Percentiles rank a stretch among this genome's conserved stretches.
Conservation (phyloP, 75 land plant species). For the Pinus taeda region DNA sequence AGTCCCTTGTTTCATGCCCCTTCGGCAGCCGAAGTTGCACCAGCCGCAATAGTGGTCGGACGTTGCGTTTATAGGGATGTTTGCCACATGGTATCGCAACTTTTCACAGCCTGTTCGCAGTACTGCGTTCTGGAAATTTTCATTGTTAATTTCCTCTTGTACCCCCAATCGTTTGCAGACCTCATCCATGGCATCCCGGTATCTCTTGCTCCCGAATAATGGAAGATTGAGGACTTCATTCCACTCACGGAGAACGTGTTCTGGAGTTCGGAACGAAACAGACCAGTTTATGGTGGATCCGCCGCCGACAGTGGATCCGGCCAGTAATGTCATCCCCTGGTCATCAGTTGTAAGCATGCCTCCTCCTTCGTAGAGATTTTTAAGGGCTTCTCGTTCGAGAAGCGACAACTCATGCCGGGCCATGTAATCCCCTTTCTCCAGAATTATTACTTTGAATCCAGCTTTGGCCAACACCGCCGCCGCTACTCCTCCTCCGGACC, state of each 20-base stretch:
- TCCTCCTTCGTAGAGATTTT: slow-evolving; percentile 49
- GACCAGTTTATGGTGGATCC: slow-evolving; percentile 41
- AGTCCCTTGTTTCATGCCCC: slow-evolving; percentile 73
- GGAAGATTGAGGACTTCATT: slow-evolving; percentile 6
- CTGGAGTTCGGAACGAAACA: slow-evolving; percentile 32
- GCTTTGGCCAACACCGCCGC: slow-evolving; percentile 70
- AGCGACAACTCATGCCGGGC: slow-evolving; percentile 12
- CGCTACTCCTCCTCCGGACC: slow-evolving; percentile 86
- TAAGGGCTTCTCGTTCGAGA: slow-evolving; percentile 59
- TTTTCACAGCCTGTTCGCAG: slow-evolving; percentile 27
- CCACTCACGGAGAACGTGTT: slow-evolving; percentile 38
- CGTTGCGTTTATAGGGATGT: slow-evolving; percentile 45
- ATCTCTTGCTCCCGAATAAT: slow-evolving; percentile 12
- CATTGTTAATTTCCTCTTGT: not conserved
- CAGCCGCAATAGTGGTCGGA: slow-evolving; percentile 65
- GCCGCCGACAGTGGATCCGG: slow-evolving; percentile 38
- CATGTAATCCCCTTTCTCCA: slow-evolving; percentile 88
- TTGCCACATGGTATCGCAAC: slow-evolving; percentile 31
- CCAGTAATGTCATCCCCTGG: slow-evolving; percentile 14
- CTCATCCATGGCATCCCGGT: slow-evolving; percentile 22
- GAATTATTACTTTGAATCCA: slow-evolving; percentile 70
- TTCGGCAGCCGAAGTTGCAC: slow-evolving; percentile 64
- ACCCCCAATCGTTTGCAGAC: slow-evolving; percentile 29
- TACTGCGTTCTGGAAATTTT: slow-evolving; percentile 26
- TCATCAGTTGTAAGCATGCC: slow-evolving; percentile 9